A percentile compares a stretch with the other conserved stretches of the same genome.
Evolutionary conservation across 139 green algal species (phyloP).

Genomic region (Zygnema cylindricum): DNA sequence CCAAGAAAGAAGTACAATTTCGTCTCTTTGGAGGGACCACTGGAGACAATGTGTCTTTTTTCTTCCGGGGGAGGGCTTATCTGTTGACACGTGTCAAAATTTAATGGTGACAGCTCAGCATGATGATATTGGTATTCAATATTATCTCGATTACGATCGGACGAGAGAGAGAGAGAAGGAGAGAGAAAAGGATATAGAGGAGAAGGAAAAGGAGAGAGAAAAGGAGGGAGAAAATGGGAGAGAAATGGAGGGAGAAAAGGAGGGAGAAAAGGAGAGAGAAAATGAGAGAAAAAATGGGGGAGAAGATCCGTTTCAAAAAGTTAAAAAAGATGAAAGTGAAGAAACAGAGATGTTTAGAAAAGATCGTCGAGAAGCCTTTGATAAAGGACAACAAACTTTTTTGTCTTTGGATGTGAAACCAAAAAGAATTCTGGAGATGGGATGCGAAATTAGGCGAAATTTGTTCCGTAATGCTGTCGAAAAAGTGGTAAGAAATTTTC

Average conservation of each 20-base stretch:
- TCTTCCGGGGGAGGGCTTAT: background rate
- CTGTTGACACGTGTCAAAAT: background rate
- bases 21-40: constrained; percentile 29
- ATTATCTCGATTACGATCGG: background rate
- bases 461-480: background rate
- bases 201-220: background rate
- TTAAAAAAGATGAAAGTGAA: background rate
- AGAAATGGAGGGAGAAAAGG: background rate
- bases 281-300: background rate
- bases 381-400: background rate
- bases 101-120: constrained; percentile 10
- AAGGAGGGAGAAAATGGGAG: too few relatives aligned
- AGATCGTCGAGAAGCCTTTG: background rate
- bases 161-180: background rate
- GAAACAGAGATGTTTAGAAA: background rate
- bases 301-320: background rate
- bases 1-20: background rate
- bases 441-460: background rate
- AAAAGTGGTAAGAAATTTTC: background rate
- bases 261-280: background rate
- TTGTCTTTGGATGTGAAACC: background rate
- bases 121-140: background rate
- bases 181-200: background rate
- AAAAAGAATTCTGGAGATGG: background rate
- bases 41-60: constrained; percentile 35